A percentile compares a stretch with the other conserved stretches of the same genome.
These are phyloP conservation scores for Actinomortierella ambigua DNA, from an alignment of 371 early-diverging fungal species.

Conservation along the genomic window DNA sequence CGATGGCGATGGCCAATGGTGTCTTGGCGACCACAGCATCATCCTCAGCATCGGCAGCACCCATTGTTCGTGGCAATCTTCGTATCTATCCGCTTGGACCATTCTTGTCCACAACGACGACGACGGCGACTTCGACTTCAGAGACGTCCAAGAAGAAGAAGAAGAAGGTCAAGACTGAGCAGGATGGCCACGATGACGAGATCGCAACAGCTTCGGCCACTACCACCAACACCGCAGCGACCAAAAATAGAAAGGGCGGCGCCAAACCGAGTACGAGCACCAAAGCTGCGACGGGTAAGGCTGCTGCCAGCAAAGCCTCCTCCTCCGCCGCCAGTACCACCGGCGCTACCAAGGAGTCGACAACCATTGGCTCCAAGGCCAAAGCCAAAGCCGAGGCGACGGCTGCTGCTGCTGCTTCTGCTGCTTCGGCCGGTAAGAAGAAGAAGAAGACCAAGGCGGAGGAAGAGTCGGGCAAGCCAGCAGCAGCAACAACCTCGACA, in stretches of 20 bases:
- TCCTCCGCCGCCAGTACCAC: conserved; percentile 10
- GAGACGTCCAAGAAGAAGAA: too few relatives aligned
- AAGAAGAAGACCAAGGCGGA: conserved; percentile 10
- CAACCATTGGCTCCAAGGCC: not conserved
- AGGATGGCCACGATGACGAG: conserved; percentile 10
- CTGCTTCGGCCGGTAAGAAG: not conserved
- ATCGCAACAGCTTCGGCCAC: not conserved
- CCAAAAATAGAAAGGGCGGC: not conserved
- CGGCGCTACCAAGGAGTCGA: not conserved
- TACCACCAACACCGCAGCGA: conserved; percentile 5
- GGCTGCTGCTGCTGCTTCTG: not conserved
- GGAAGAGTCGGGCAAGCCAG: not conserved
- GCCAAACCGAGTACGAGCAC: conserved; percentile 1
- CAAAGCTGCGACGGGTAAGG: conserved; percentile 12
- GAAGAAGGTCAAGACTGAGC: conserved; percentile 3
- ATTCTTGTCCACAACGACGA: conserved; percentile 15
- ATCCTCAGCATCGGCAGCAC: conserved; percentile 12
- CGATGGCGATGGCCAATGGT: too few relatives aligned
- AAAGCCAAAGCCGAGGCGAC: not conserved
- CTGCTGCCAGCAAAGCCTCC: too few relatives aligned
- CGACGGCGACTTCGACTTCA: too few relatives aligned
- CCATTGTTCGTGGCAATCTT: conserved; percentile 40
- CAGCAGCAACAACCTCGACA: not conserved
- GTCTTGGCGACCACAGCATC: conserved; percentile 1
- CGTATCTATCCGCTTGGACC: conserved; percentile 44